A percentile compares a stretch with the other conserved stretches of the same genome.
phyloP scores from a whole-genome alignment of 2,329 filamentous ascomycete genomes.

The Alternaria metachromatica region DNA sequence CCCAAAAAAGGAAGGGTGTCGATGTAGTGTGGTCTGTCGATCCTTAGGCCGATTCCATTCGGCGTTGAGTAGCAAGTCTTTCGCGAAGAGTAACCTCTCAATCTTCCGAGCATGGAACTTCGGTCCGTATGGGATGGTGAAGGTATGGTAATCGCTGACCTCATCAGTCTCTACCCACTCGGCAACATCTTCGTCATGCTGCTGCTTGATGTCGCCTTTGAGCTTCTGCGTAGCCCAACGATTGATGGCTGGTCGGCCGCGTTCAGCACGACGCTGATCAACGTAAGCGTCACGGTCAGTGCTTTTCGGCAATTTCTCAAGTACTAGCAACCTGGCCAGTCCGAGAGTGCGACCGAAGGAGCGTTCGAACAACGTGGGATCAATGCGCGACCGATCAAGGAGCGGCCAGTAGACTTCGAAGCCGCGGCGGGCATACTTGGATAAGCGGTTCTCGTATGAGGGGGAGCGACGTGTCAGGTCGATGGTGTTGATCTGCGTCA shows the following conservation, averaged over 20 bases:
- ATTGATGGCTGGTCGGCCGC: constrained; percentile 68
- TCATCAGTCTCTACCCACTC: constrained; percentile 83
- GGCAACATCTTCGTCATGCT: constrained; percentile 78
- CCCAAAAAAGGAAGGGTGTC: constrained; percentile 87
- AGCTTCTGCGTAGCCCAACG: constrained; percentile 53
- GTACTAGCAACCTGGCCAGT: constrained; percentile 77
- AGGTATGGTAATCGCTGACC: constrained; percentile 75
- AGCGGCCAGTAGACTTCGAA: constrained; percentile 84
- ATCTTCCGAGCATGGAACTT: constrained; percentile 69
- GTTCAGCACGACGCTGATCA: constrained; percentile 71
- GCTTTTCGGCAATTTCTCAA: constrained; percentile 77
- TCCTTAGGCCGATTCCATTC: constrained; percentile 84
- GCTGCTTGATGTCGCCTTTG: constrained; percentile 76
- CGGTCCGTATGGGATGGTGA: constrained; percentile 70
- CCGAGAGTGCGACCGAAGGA: constrained; percentile 78
- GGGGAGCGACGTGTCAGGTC: constrained; percentile 81
- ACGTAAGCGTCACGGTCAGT: constrained; percentile 73
- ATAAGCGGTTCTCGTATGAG: constrained; percentile 85
- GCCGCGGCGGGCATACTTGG: constrained; percentile 80
- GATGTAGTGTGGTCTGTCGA: constrained; percentile 77
- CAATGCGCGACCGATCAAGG: constrained; percentile 75
- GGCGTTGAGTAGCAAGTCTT: constrained; percentile 79
- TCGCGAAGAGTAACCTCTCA: constrained; percentile 81
- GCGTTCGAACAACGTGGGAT: constrained; percentile 86
- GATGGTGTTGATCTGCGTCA: constrained; percentile 82